Conservation (phyloP, 2,329 filamentous ascomycete species). For the Torrubiella hemipterigena region DNA sequence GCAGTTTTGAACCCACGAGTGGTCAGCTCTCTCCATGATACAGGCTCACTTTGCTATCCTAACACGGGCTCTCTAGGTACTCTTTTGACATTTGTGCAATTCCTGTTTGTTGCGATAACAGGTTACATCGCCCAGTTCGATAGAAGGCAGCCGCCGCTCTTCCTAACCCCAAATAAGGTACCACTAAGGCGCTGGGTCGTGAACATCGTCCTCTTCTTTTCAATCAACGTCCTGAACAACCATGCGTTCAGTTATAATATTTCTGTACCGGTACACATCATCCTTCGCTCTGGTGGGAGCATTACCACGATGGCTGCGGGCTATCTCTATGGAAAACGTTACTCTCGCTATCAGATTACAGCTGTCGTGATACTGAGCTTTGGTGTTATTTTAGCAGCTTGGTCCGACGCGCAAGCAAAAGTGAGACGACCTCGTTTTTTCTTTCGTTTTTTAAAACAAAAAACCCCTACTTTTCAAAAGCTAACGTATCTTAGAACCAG, state of each 20-base stretch:
- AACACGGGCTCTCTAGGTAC: constrained; percentile 43
- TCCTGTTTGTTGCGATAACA: constrained; percentile 67
- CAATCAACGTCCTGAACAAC: constrained; percentile 93
- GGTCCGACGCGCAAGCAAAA: constrained; percentile 80
- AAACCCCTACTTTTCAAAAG: constrained; percentile 3
- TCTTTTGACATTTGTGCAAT: constrained; percentile 81
- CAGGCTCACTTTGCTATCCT: constrained; percentile 3
- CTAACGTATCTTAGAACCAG: no score
- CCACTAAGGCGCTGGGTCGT: constrained; percentile 76
- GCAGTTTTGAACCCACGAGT: constrained; percentile 70
- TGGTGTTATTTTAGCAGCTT: constrained; percentile 78
- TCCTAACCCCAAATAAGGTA: constrained; percentile 65
- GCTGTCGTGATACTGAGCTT: constrained; percentile 75
- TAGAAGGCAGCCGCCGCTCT: constrained; percentile 52
- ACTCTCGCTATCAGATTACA: constrained; percentile 66
- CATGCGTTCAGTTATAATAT: constrained; percentile 96
- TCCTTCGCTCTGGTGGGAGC: constrained; percentile 85
- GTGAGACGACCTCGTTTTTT: constrained; percentile 29
- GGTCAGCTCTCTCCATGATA: constrained; percentile 43
- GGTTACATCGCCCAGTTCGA: constrained; percentile 70
- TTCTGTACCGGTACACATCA: constrained; percentile 93
- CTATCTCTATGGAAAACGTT: constrained; percentile 73
- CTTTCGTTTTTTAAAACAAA: constrained; percentile 5
- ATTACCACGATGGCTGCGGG: constrained; percentile 94
- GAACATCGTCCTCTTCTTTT: constrained; percentile 84